A percentile compares a stretch with the other conserved stretches of the same genome.
phyloP scores from a whole-genome alignment of 768 basidiomycete genomes.

The Hericium coralloides region DNA sequence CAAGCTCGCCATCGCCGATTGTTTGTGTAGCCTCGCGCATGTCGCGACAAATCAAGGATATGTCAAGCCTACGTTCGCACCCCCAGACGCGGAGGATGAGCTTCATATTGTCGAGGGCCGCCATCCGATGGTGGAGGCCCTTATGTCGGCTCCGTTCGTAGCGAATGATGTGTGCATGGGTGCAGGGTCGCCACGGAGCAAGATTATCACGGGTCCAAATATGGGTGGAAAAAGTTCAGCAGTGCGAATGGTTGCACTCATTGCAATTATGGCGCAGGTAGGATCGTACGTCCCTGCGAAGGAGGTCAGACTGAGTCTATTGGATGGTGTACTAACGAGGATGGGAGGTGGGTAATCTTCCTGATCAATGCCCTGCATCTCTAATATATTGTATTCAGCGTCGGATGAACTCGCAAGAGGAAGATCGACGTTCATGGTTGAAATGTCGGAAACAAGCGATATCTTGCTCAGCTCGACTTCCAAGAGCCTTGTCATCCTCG shows the following conservation, averaged over 20 bases:
- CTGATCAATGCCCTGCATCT: neutral
- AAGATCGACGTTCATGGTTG: constrained; percentile 95
- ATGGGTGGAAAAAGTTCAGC: constrained; percentile 87
- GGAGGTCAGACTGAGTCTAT: constrained; percentile 62
- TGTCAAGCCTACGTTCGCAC: constrained; percentile 66
- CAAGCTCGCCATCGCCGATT: constrained; percentile 79
- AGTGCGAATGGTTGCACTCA: constrained; percentile 71
- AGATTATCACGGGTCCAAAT: constrained; percentile 79
- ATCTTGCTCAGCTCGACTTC: constrained; percentile 71
- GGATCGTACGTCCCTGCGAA: constrained; percentile 87
- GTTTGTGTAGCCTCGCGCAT: constrained; percentile 74
- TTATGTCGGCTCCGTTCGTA: constrained; percentile 75
- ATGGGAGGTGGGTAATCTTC: constrained; percentile 65
- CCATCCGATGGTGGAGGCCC: constrained; percentile 87
- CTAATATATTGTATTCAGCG: constrained; percentile 33
- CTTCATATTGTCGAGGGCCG: constrained; percentile 78
- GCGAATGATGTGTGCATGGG: constrained; percentile 73
- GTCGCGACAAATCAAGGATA: constrained; percentile 74
- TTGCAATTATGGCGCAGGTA: constrained; percentile 79
- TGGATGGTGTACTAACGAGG: constrained; percentile 80
- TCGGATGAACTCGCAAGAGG: constrained; percentile 83
- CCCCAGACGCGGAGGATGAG: constrained; percentile 41
- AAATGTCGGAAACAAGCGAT: constrained; percentile 89
- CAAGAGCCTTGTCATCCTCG: constrained; percentile 79
- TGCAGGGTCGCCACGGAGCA: constrained; percentile 38